A percentile compares a stretch with the other conserved stretches of the same genome.
Evolutionary conservation across 768 basidiomycete species (phyloP).

Genomic region (Trametes cingulata): DNA sequence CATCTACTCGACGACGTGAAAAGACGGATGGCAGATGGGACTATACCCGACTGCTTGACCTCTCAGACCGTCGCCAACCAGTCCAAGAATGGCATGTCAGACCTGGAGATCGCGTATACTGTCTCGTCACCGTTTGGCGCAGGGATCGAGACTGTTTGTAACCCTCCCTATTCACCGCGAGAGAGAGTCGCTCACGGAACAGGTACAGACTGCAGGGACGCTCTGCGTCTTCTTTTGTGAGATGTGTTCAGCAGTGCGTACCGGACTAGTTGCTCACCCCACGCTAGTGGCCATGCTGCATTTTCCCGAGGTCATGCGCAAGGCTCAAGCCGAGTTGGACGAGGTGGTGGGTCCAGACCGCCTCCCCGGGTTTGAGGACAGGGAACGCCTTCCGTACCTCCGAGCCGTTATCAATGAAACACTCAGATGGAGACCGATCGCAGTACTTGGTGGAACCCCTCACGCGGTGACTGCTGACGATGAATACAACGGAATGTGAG

Average conservation of each 20-base stretch:
- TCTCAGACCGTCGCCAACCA: constrained; percentile 39
- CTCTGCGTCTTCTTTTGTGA: constrained; percentile 16
- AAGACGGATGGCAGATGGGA: constrained; percentile 40
- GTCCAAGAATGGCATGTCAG: constrained; percentile 41
- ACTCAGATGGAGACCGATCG: constrained; percentile 31
- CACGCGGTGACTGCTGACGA: constrained; percentile 34
- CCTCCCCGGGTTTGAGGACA: constrained; percentile 28
- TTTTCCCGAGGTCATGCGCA: constrained; percentile 27
- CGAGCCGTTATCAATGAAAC: constrained; percentile 31
- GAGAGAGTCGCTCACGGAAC: not conserved
- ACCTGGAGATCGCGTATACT: constrained; percentile 47
- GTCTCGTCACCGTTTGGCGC: constrained; percentile 49
- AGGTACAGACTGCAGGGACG: constrained; percentile 14
- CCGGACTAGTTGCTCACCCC: not conserved
- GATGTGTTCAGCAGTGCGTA: not conserved
- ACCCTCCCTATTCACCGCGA: fast-evolving
- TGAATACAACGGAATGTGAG: constrained; percentile 32
- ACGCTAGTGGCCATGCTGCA: constrained; percentile 29
- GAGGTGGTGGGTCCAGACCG: constrained; percentile 27
- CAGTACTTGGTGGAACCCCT: constrained; percentile 21
- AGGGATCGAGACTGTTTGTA: constrained; percentile 45
- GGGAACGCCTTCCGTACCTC: constrained; percentile 26
- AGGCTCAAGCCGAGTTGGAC: constrained; percentile 32
- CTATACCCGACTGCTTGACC: constrained; percentile 42
- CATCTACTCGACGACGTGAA: constrained; percentile 45